A percentile compares a stretch with the other conserved stretches of the same genome.
These are phyloP conservation scores for Astrothelium subdiscretum DNA, from an alignment of 495 filamentous ascomycete genomes.

Conservation along the genomic window DNA sequence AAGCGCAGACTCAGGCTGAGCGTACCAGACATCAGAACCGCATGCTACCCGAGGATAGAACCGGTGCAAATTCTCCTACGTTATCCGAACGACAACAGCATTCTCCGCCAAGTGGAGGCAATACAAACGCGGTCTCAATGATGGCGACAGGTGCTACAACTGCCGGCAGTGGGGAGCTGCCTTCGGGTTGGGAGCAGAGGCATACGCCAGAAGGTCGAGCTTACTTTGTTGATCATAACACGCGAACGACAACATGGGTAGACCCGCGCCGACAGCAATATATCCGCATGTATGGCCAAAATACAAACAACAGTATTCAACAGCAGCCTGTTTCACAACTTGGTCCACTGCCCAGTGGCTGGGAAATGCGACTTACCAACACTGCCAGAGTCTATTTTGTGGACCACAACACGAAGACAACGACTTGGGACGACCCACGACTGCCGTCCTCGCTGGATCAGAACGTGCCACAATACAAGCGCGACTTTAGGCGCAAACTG, in stretches of 20 bases:
- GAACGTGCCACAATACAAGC: slow-evolving; percentile 98
- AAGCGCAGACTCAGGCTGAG: slow-evolving; percentile 82
- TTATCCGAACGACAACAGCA: slow-evolving; percentile 52
- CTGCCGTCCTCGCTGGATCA: slow-evolving; percentile 93
- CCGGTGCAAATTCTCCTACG: slow-evolving; percentile 85
- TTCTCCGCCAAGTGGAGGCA: slow-evolving; percentile 35
- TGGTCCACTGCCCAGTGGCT: slow-evolving; percentile 91
- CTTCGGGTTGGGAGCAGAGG: slow-evolving; percentile 90
- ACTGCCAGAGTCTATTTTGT: slow-evolving; percentile 97
- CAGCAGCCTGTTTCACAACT: slow-evolving; percentile 97
- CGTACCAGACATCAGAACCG: slow-evolving; percentile 87
- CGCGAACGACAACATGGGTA: slow-evolving; percentile 98
- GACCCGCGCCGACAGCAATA: slow-evolving; percentile 96
- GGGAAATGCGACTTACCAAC: slow-evolving; percentile 99
- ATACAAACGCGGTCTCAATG: slow-evolving; percentile 59
- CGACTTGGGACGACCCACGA: slow-evolving; percentile 97
- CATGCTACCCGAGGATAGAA: slow-evolving; percentile 91
- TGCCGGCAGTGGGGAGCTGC: slow-evolving; percentile 88
- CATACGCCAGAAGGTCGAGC: slow-evolving; percentile 87
- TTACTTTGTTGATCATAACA: slow-evolving; percentile 99
- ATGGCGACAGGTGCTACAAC: slow-evolving; percentile 92
- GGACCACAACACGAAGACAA: slow-evolving; percentile 98
- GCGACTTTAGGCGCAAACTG: slow-evolving; percentile 92
- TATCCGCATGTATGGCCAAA: slow-evolving; percentile 90
- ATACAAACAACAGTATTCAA: slow-evolving; percentile 77